Evolutionary conservation across 805 yeast genomes (phyloP).

Genomic region (Candida adriatica): DNA sequence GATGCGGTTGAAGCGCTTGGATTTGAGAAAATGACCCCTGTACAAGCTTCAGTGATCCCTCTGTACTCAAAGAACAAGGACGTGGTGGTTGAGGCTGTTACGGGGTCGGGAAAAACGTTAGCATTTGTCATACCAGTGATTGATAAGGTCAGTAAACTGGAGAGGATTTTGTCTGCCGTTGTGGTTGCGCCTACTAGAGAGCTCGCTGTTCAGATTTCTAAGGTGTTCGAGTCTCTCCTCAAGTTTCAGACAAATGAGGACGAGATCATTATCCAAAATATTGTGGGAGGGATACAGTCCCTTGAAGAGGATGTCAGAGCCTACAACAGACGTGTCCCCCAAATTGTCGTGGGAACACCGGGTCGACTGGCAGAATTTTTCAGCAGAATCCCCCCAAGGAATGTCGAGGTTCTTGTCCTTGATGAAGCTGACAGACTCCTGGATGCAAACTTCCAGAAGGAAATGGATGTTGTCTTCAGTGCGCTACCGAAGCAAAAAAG

Average conservation of each 20-base stretch:
- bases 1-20: slow-evolving; percentile 71
- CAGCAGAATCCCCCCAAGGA: slow-evolving; percentile 47
- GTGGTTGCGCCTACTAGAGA: slow-evolving; percentile 66
- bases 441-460: slow-evolving; percentile 67
- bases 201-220: slow-evolving; percentile 61
- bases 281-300: slow-evolving; percentile 57
- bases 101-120: slow-evolving; percentile 98
- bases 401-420: slow-evolving; percentile 67
- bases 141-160: slow-evolving; percentile 46
- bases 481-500: slow-evolving; percentile 84
- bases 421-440: slow-evolving; percentile 89
- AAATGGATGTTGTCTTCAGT: slow-evolving; percentile 59
- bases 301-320: slow-evolving; percentile 65
- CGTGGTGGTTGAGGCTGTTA: slow-evolving; percentile 94
- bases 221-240: slow-evolving; percentile 56
- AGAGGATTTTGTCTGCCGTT: slow-evolving; percentile 35
- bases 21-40: slow-evolving; percentile 85
- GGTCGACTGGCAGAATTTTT: slow-evolving; percentile 80
- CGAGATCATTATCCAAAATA: slow-evolving; percentile 46
- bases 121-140: slow-evolving; percentile 80
- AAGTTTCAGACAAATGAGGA: slow-evolving; percentile 47
- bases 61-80: slow-evolving; percentile 78
- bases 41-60: slow-evolving; percentile 93
- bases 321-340: slow-evolving; percentile 53
- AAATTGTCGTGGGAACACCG: slow-evolving; percentile 84